Conservation (phyloP, 148 eudicot genomes). For the Diospyros kaki region DNA sequence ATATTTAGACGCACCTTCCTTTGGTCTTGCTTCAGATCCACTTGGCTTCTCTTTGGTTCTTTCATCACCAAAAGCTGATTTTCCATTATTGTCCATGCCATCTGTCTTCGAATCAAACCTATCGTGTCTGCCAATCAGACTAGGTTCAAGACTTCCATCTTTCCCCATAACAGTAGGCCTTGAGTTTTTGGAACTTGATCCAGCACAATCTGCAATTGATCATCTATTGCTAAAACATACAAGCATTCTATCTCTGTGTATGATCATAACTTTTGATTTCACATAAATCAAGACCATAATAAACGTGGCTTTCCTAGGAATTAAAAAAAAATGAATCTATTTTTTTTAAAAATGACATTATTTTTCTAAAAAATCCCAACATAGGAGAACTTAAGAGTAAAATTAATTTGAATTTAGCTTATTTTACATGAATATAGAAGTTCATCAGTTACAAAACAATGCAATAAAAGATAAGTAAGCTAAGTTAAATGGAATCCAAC, state of each 20-base stretch:
- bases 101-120: constrained; percentile 30
- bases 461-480: too few species aligned
- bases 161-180: constrained; percentile 25
- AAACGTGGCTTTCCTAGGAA: too few species aligned
- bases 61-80: constrained; percentile 30
- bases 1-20: constrained; percentile 46
- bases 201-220: constrained; percentile 22
- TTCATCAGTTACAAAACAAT: not conserved
- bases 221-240: constrained; percentile 7
- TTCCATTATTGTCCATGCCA: constrained; percentile 19
- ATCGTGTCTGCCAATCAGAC: constrained; percentile 25
- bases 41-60: constrained; percentile 44
- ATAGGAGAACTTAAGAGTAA: not conserved
- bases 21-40: constrained; percentile 57
- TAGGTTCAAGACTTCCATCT: constrained; percentile 23
- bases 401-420: not conserved
- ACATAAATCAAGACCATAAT: not conserved
- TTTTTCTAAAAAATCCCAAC: too few species aligned
- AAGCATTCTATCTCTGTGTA: not conserved
- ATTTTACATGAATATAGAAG: not conserved
- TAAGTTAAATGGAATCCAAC: too few species aligned
- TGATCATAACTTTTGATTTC: not conserved
- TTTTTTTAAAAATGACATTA: not conserved
- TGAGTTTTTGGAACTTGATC: constrained; percentile 29
- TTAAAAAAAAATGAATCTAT: not conserved